Evolutionary conservation across 805 yeast species (phyloP).

Genomic region (Teunomyces atbi): DNA sequence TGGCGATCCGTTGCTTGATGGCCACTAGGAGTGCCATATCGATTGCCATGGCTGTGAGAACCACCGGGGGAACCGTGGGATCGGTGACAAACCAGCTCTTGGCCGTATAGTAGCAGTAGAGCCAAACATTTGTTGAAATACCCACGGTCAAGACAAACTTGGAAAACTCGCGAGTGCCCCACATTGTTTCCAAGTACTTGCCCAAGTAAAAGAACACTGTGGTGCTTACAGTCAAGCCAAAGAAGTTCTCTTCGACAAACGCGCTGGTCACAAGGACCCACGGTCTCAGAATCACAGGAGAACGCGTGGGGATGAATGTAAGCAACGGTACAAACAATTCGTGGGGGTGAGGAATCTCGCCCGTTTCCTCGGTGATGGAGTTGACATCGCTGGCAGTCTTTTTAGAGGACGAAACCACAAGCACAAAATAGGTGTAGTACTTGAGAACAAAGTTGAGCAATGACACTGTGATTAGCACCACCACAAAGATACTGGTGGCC

Average conservation of each 20-base stretch:
- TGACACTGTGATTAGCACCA: slow-evolving; percentile 30
- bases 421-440: slow-evolving; percentile 38
- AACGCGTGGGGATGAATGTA: slow-evolving; percentile 47
- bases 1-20: slow-evolving; percentile 64
- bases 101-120: slow-evolving; percentile 26
- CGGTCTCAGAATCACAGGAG: slow-evolving; percentile 40
- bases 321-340: slow-evolving; percentile 49
- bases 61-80: slow-evolving; percentile 38
- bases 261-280: slow-evolving; percentile 51
- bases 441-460: slow-evolving; percentile 33
- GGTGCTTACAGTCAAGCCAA: slow-evolving; percentile 37
- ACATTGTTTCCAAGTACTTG: slow-evolving; percentile 60
- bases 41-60: slow-evolving; percentile 55
- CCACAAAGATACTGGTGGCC: slow-evolving; percentile 33
- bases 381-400: slow-evolving; percentile 20
- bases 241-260: slow-evolving; percentile 45
- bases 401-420: slow-evolving; percentile 30
- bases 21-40: slow-evolving; percentile 60
- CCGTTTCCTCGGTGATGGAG: slow-evolving; percentile 30
- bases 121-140: slow-evolving; percentile 32
- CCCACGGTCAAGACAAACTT: slow-evolving; percentile 44
- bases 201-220: slow-evolving; percentile 52
- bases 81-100: slow-evolving; percentile 13
- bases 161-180: slow-evolving; percentile 57
- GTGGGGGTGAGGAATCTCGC: slow-evolving; percentile 43